Evolutionary conservation across 2,329 filamentous ascomycete species (phyloP).

Genomic region (Hypomyces rosellus): DNA sequence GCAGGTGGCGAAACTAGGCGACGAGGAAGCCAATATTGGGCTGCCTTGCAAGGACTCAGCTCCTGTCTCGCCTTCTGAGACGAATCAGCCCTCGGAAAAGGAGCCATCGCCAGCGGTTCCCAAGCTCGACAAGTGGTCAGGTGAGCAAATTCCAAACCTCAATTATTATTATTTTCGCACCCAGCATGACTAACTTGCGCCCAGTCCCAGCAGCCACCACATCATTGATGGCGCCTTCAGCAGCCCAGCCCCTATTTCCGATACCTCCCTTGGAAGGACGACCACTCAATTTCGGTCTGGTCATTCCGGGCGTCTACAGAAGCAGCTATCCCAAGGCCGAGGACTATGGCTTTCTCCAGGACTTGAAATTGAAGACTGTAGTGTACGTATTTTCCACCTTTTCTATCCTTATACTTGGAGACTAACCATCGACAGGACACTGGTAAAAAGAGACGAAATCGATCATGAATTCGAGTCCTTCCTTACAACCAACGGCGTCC

Average conservation of each 20-base stretch:
- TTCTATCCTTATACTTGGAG: not conserved
- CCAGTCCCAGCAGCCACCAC: not conserved
- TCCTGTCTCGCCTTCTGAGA: not conserved
- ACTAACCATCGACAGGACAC: slow-evolving; percentile 38
- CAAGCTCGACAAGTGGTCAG: not conserved
- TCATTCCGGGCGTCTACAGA: slow-evolving; percentile 69
- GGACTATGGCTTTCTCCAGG: slow-evolving; percentile 64
- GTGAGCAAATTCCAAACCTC: not conserved
- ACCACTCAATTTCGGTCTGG: slow-evolving; percentile 70
- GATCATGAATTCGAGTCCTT: slow-evolving; percentile 52
- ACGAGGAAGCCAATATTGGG: not conserved
- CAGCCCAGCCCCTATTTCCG: slow-evolving; percentile 13
- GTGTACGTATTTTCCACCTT: slow-evolving; percentile 43
- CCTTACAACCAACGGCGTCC: slow-evolving; percentile 59
- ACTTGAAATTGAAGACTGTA: slow-evolving; percentile 69
- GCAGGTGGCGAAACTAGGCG: not conserved
- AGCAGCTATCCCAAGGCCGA: slow-evolving; percentile 70
- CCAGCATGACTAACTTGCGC: not conserved
- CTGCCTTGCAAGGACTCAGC: not conserved
- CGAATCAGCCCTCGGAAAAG: not conserved
- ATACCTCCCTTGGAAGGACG: slow-evolving; percentile 22
- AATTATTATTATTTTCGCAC: not conserved
- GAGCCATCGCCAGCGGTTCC: not conserved
- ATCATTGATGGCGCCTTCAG: not conserved
- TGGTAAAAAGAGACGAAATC: slow-evolving; percentile 56